Evolutionary conservation across 768 basidiomycete species (phyloP).

Genomic region (Naganishia vishniacii): DNA sequence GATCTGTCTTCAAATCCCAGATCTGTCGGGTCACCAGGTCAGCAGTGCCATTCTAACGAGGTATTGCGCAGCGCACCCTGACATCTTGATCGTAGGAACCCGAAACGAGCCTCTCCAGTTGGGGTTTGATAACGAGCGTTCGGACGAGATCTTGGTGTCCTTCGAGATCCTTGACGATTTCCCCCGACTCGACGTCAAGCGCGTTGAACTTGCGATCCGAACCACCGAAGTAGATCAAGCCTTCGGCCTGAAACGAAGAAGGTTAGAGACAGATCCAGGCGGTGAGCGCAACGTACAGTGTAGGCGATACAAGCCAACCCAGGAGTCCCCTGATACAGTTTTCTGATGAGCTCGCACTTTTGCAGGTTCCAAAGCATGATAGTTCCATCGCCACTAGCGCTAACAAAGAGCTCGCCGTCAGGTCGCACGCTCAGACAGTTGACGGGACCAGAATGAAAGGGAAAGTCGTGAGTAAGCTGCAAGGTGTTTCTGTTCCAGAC

Average conservation of each 20-base stretch:
- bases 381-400: conserved; percentile 12
- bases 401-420: conserved; percentile 8
- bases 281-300: neutral
- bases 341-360: conserved; percentile 6
- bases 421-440: conserved; percentile 22
- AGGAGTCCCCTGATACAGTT: neutral
- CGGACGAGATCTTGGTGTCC: conserved; percentile 21
- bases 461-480: neutral
- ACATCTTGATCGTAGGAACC: conserved; percentile 20
- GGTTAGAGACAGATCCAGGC: too few relatives aligned
- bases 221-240: conserved; percentile 9
- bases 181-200: conserved; percentile 7
- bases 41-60: neutral
- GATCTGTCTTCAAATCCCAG: conserved; percentile 5
- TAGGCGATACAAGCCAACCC: conserved; percentile 25
- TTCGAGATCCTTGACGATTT: conserved; percentile 10
- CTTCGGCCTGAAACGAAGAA: neutral
- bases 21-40: conserved; percentile 3
- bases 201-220: conserved; percentile 14
- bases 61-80: neutral
- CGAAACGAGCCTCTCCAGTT: neutral
- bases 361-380: conserved; percentile 21
- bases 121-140: conserved; percentile 12
- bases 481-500: conserved; percentile 22
- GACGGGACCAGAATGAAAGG: conserved; percentile 19